Percentiles rank a stretch among this genome's conserved stretches.
These are phyloP conservation scores for Daldinia childiae DNA, from an alignment of 495 filamentous ascomycete species.

Conservation along the genomic window DNA sequence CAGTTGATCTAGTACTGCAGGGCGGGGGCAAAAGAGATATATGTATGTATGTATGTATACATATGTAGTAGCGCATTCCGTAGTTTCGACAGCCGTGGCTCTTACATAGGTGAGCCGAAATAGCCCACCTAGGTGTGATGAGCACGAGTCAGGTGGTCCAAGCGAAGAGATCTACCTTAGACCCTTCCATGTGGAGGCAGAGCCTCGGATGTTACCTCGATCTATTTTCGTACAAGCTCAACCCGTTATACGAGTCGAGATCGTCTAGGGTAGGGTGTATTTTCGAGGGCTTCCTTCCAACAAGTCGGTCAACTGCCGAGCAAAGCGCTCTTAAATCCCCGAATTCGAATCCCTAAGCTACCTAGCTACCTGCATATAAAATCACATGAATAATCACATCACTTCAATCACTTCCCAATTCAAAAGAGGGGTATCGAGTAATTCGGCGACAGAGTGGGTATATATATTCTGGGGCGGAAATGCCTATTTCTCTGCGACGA, in stretches of 20 bases:
- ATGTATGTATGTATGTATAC: not conserved
- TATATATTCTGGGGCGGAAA: conserved; percentile 28
- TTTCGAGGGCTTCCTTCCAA: not conserved
- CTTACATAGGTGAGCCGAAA: not conserved
- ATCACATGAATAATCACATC: not conserved
- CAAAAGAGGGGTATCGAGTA: conserved; percentile 2
- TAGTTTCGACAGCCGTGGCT: no score
- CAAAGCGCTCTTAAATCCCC: not conserved
- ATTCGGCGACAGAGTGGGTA: conserved; percentile 26
- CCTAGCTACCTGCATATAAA: not conserved
- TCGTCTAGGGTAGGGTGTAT: not conserved
- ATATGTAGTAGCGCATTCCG: not conserved
- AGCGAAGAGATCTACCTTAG: not conserved
- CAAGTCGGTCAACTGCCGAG: conserved; percentile 2
- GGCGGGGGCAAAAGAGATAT: not conserved
- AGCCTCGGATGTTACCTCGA: conserved; percentile 1
- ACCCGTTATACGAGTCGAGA: not conserved
- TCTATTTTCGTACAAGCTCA: conserved; percentile 2
- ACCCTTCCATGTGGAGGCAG: conserved; percentile 2
- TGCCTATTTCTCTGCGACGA: conserved; percentile 20
- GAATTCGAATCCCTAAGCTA: not conserved
- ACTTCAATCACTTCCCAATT: not conserved
- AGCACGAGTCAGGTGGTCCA: conserved; percentile 1
- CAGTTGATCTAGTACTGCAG: conserved; percentile 1
- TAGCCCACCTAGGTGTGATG: not conserved